Evolutionary conservation across 2,329 filamentous ascomycete genomes (phyloP).

Genomic region (Alternaria consortialis): DNA sequence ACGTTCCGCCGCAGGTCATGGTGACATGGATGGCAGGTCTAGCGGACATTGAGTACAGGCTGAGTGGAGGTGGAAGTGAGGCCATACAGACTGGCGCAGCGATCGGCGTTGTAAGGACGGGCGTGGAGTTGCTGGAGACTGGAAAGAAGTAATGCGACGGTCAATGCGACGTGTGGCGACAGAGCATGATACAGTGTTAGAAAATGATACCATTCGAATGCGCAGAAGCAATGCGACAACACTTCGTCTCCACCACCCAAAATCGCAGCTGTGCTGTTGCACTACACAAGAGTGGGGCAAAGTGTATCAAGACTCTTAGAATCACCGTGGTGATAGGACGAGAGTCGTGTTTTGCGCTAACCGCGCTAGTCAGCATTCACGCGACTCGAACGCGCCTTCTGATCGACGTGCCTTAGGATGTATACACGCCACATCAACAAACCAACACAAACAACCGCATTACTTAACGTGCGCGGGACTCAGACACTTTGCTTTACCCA

Average conservation of each 20-base stretch:
- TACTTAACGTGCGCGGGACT: too few relatives aligned
- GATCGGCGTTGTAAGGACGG: constrained; percentile 86
- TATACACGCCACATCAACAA: constrained; percentile 14
- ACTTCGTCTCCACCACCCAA: neutral
- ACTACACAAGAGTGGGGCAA: constrained; percentile 8
- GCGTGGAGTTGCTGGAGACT: constrained; percentile 72
- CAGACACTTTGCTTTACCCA: neutral
- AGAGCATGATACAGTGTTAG: neutral
- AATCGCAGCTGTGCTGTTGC: neutral
- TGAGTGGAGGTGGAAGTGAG: constrained; percentile 89
- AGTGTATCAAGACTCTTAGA: constrained; percentile 9
- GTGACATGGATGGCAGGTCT: constrained; percentile 91
- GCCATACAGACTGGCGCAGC: constrained; percentile 89
- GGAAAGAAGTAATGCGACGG: constrained; percentile 32
- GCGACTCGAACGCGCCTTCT: constrained; percentile 18
- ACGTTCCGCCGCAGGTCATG: constrained; percentile 86
- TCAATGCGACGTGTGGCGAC: neutral
- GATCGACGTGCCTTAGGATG: constrained; percentile 11
- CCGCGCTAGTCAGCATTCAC: constrained; percentile 19
- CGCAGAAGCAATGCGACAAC: constrained; percentile 4
- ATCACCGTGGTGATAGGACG: constrained; percentile 15
- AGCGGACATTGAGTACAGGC: constrained; percentile 89
- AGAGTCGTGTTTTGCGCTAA: constrained; percentile 16
- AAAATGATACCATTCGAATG: constrained; percentile 19
- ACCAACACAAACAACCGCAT: neutral